Conservation (phyloP, 305 asterid genomes). For the Fraxinus dipetala region DNA sequence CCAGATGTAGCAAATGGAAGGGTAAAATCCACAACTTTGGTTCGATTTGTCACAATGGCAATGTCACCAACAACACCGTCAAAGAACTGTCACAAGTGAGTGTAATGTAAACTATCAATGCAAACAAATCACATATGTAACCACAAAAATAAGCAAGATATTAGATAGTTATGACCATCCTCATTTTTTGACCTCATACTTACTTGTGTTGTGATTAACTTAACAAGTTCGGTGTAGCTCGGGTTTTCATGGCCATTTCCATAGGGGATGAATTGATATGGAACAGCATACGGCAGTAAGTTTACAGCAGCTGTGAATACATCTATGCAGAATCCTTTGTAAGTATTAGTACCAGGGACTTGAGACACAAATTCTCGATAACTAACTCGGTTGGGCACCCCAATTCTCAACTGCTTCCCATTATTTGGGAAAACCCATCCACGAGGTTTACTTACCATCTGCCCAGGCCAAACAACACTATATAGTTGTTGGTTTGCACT, state of each 20-base stretch:
- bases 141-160: not conserved
- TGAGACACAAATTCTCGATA: constrained; percentile 44
- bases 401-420: constrained; percentile 43
- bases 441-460: constrained; percentile 39
- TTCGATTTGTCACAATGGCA: constrained; percentile 47
- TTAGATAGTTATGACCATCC: not conserved
- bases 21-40: constrained; percentile 56
- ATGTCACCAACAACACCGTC: constrained; percentile 69
- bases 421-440: constrained; percentile 65
- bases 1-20: constrained; percentile 62
- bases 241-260: constrained; percentile 56
- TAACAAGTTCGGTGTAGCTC: constrained; percentile 41
- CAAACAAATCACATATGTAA: not conserved
- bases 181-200: constrained; percentile 16
- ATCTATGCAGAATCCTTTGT: constrained; percentile 55
- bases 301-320: constrained; percentile 55
- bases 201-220: constrained; percentile 44
- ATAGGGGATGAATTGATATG: constrained; percentile 41
- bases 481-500: constrained; percentile 33
- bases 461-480: constrained; percentile 61
- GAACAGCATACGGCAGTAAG: constrained; percentile 57
- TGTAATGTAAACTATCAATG: constrained; percentile 9
- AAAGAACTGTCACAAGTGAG: constrained; percentile 37
- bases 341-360: constrained; percentile 26
- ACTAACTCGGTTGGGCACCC: constrained; percentile 51